Evolutionary conservation across 2,329 filamentous ascomycete genomes (phyloP), one percentile per base, ranked within the genome.

Genomic region (Colletotrichum tabaci): DNA sequence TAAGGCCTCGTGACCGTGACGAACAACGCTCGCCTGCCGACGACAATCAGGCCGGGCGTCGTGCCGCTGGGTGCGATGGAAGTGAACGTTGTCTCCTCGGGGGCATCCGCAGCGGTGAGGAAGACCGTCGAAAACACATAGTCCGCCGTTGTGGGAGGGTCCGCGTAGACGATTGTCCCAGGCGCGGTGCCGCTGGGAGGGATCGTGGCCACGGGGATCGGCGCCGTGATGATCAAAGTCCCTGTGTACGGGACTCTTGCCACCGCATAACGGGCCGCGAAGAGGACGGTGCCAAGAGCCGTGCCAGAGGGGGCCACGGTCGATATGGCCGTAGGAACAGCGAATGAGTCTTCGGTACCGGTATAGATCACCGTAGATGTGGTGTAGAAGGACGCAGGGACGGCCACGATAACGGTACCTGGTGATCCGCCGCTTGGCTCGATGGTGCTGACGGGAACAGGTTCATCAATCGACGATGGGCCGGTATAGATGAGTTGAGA

Each of bases 1-100:
- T 42, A 63, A 4, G 23, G 35, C 1, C 40, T 35, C 13, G 61
- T 63, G 7, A 49, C 38, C 35, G 61, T 63, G 12, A 63, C 61
- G 15, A 40, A 63, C 0, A 15, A 6, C 2, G 23, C 44, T 21
- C 47, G 47, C 10, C 47, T 49, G 47, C 47, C 47, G n/a, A 63
- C 38, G n/a, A 63, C 47, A 16, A 38, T 61, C 18, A 49, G 12
- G 4, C 60, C 53, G 12, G 53, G 53, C 5, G 46, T 30, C 15
- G 52, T 71, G 16, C 71, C 71, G 18, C 58, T 73, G 5, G 66
- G 66, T 15, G 55, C 57, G 18, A 71, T 50, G 8, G 71, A 67
- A 10, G 66, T 66, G 2, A 67, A 61, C 3, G 35, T 49, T 10
- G 68, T 70, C n/a, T 49, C n/a, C 18, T 49, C 47, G 10, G 47